Conservation (phyloP, 179 eudicot genomes). For the Pouteria campechiana region DNA sequence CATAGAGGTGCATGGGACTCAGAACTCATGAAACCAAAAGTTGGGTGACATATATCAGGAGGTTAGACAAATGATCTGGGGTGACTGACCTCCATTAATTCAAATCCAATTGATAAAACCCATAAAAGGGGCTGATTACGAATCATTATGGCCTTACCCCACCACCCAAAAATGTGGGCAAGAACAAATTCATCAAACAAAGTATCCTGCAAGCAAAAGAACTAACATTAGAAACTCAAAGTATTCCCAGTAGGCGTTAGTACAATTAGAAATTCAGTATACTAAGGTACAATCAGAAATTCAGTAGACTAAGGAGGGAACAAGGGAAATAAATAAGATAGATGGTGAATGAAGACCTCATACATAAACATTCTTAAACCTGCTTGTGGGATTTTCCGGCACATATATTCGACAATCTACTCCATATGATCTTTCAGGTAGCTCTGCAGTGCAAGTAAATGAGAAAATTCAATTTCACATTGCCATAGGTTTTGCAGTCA, state of each 20-base stretch:
- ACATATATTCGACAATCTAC: slow-evolving; percentile 86
- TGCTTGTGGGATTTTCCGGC: slow-evolving; percentile 76
- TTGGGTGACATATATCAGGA: too few species aligned
- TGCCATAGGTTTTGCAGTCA: too few species aligned
- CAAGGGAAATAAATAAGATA: background rate
- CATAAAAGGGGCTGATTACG: slow-evolving; percentile 98
- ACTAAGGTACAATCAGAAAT: too few species aligned
- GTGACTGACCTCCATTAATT: slow-evolving; percentile 76
- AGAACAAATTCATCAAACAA: slow-evolving; percentile 89
- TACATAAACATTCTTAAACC: slow-evolving; percentile 99
- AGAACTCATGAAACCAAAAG: too few species aligned
- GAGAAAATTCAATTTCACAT: too few species aligned
- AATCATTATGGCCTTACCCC: slow-evolving; percentile 99
- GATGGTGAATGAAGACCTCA: slow-evolving; percentile 58
- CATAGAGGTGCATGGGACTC: too few species aligned
- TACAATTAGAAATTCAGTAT: too few species aligned
- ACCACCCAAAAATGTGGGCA: slow-evolving; percentile 98
- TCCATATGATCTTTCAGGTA: slow-evolving; percentile 96
- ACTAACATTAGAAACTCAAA: slow-evolving; percentile 10
- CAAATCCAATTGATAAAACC: slow-evolving; percentile 94
- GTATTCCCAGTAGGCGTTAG: too few species aligned
- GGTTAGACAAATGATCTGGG: too few species aligned
- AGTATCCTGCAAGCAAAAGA: slow-evolving; percentile 49
- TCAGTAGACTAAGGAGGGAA: too few species aligned
- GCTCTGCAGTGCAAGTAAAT: slow-evolving; percentile 77